These are phyloP conservation scores for Nosema muscidifuracis DNA, from an alignment of 371 early-diverging fungal genomes.

Conservation along the genomic window DNA sequence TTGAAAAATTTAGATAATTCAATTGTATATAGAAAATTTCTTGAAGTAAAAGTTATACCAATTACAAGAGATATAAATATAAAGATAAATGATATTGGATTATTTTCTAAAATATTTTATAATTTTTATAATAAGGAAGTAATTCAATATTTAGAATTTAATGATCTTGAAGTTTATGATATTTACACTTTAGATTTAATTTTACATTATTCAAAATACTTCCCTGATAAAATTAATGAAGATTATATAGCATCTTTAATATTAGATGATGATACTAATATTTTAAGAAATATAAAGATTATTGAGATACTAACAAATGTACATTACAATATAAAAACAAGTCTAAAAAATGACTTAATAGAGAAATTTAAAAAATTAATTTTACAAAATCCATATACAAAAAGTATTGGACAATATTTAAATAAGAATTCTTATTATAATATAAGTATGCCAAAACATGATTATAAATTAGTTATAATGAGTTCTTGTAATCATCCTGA, in stretches of 20 bases:
- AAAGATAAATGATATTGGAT: not conserved
- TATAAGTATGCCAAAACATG: not conserved
- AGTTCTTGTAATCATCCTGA: slow-evolving; percentile 13
- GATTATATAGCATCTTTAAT: slow-evolving; percentile 11
- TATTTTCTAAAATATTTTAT: slow-evolving; percentile 19
- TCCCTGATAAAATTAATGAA: slow-evolving; percentile 20
- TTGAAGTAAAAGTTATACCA: slow-evolving; percentile 12
- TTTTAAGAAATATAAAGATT: slow-evolving; percentile 23
- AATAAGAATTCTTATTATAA: slow-evolving; percentile 4
- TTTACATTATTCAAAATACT: slow-evolving; percentile 12
- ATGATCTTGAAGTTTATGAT: not conserved
- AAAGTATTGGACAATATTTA: slow-evolving; percentile 30
- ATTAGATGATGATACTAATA: slow-evolving; percentile 12
- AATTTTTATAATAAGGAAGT: slow-evolving; percentile 8
- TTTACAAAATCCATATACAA: slow-evolving; percentile 24
- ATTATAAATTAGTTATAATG: slow-evolving; percentile 23
- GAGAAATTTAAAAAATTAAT: slow-evolving; percentile 28
- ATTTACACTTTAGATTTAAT: slow-evolving; percentile 26
- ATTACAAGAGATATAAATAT: slow-evolving; percentile 10
- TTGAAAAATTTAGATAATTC: slow-evolving; percentile 7
- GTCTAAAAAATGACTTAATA: slow-evolving; percentile 4
- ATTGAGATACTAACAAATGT: slow-evolving; percentile 19
- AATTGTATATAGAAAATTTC: slow-evolving; percentile 9
- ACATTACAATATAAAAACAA: not conserved
- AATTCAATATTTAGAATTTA: slow-evolving; percentile 8